phyloP scores from a whole-genome alignment of 805 yeast species.

The Jamesozyma gamospora region DNA sequence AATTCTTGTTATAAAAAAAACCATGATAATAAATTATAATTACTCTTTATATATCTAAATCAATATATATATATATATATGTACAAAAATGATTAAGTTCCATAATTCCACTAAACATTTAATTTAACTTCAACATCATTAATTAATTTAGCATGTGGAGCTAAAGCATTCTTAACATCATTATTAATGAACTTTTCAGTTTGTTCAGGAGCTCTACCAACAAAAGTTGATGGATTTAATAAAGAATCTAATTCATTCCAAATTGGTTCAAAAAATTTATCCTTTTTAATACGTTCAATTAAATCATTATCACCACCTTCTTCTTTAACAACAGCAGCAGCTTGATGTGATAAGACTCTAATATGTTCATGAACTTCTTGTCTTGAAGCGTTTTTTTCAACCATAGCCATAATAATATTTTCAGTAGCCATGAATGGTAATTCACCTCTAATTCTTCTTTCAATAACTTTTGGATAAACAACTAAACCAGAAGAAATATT shows the following conservation, averaged over 20 bases:
- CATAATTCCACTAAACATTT: constrained; percentile 52
- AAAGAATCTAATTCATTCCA: constrained; percentile 72
- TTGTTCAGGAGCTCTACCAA: constrained; percentile 98
- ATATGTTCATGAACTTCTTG: constrained; percentile 98
- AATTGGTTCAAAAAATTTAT: constrained; percentile 79
- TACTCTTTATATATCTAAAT: too few species aligned
- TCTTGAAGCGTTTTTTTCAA: constrained; percentile 92
- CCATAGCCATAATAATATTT: constrained; percentile 99
- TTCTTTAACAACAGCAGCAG: constrained; percentile 93
- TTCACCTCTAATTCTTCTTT: constrained; percentile 88
- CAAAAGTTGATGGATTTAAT: constrained; percentile 87
- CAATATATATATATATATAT: too few species aligned
- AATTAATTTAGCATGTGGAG: constrained; percentile 50
- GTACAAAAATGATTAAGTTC: too few species aligned
- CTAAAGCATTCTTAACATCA: constrained; percentile 77
- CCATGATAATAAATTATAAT: too few species aligned
- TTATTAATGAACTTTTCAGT: constrained; percentile 82
- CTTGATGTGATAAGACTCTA: constrained; percentile 94
- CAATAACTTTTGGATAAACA: constrained; percentile 97
- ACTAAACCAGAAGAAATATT: constrained; percentile 93
- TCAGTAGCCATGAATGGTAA: constrained; percentile 99
- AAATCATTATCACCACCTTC: constrained; percentile 98
- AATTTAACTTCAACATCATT: constrained; percentile 63
- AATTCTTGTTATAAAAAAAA: too few species aligned
- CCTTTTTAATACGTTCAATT: constrained; percentile 73